phyloP scores from a whole-genome alignment of 345 rosid genomes.

The Chamaenerion angustifolium region DNA sequence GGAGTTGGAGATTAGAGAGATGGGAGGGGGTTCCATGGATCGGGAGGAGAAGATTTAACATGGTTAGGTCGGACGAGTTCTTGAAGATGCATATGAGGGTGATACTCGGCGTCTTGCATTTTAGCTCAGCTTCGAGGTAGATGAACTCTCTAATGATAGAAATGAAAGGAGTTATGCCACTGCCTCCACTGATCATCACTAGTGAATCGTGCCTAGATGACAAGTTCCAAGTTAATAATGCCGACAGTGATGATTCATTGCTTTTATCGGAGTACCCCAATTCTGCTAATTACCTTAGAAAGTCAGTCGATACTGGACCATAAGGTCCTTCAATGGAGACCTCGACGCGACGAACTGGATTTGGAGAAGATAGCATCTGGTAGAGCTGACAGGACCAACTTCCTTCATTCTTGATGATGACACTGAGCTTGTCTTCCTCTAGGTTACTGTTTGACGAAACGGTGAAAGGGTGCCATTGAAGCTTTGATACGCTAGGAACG shows the following conservation, averaged over 20 bases:
- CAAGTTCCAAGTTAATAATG: too few relatives aligned
- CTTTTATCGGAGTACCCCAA: too few relatives aligned
- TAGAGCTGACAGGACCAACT: conserved; percentile 65
- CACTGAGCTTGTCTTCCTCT: conserved; percentile 53
- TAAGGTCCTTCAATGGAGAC: conserved; percentile 69
- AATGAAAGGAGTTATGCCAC: conserved; percentile 30
- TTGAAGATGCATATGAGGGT: conserved; percentile 1
- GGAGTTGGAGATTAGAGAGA: conserved; percentile 10
- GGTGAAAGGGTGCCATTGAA: conserved; percentile 95
- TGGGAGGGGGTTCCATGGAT: conserved; percentile 2
- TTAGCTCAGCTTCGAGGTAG: background rate
- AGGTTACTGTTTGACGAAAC: conserved; percentile 52
- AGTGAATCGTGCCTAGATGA: conserved; percentile 27
- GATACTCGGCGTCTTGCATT: background rate
- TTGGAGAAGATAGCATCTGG: conserved; percentile 22
- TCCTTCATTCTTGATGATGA: conserved; percentile 59
- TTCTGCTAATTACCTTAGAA: conserved; percentile 27
- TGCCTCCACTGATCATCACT: conserved; percentile 42
- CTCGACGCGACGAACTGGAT: conserved; percentile 29
- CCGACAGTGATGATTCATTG: too few relatives aligned
- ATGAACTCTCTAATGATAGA: conserved; percentile 23
- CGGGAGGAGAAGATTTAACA: conserved; percentile 5
- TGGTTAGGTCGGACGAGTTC: background rate
- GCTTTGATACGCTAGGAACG: conserved; percentile 32
- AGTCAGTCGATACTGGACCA: conserved; percentile 41